These are phyloP conservation scores for Claviceps sp. DNA, from an alignment of 2,329 filamentous ascomycete genomes.

Conservation along the genomic window DNA sequence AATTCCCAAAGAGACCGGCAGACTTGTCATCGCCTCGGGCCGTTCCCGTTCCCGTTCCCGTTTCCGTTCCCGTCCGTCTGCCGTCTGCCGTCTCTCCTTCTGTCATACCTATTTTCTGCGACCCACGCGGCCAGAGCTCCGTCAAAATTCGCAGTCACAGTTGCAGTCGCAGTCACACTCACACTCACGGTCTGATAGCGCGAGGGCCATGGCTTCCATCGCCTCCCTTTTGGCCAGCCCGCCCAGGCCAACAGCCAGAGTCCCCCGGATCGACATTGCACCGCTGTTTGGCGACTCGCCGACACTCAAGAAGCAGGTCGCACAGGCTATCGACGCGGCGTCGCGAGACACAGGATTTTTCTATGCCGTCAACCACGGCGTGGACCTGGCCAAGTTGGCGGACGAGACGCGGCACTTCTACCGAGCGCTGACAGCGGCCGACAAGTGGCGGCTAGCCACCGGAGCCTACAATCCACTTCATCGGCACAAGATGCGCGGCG, in stretches of 20 bases:
- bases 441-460: slow-evolving; percentile 6
- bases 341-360: slow-evolving; percentile 7
- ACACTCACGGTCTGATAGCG: too few relatives aligned
- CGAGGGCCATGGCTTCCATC: too few relatives aligned
- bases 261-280: slow-evolving; percentile 6
- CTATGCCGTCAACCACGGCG: slow-evolving; percentile 7
- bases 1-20: too few relatives aligned
- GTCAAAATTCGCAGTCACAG: too few relatives aligned
- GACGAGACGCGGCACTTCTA: slow-evolving; percentile 6
- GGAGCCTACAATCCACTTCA: slow-evolving; percentile 5
- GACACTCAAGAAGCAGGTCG: slow-evolving; percentile 3
- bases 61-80: too few relatives aligned
- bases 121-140: too few relatives aligned
- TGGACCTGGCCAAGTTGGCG: slow-evolving; percentile 5
- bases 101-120: too few relatives aligned
- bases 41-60: too few relatives aligned
- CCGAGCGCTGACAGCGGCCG: slow-evolving; percentile 3
- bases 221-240: not conserved
- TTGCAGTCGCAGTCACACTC: too few relatives aligned
- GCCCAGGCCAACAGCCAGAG: not conserved
- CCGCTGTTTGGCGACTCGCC: slow-evolving; percentile 4
- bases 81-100: too few relatives aligned
- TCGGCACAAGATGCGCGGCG: slow-evolving; percentile 4
- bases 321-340: slow-evolving; percentile 5
- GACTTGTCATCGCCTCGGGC: too few relatives aligned